A percentile compares a stretch with the other conserved stretches of the same genome.
Conservation (phyloP, 306 rosid species). For the Prunus armeniaca region DNA sequence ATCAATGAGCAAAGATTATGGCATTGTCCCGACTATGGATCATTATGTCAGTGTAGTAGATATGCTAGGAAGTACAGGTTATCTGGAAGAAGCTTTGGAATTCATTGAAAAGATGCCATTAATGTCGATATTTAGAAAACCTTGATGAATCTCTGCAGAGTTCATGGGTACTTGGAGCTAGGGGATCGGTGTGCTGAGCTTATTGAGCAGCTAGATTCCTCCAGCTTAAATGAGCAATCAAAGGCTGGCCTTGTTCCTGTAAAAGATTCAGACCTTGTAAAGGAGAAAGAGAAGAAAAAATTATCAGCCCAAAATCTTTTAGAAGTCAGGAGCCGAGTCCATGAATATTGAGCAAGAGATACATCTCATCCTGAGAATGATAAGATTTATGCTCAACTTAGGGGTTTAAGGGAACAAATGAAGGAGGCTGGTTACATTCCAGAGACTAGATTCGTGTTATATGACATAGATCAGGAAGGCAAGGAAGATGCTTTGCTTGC, state of each 20-base stretch:
- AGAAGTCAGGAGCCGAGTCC: slow-evolving; percentile 27
- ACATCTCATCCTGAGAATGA: no score
- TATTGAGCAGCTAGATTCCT: slow-evolving; percentile 58
- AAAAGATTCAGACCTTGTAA: slow-evolving; percentile 47
- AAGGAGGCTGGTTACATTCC: no score
- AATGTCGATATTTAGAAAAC: slow-evolving; percentile 61
- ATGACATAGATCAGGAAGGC: no score
- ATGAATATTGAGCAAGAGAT: no score
- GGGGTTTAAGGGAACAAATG: no score
- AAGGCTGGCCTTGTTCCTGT: slow-evolving; percentile 67
- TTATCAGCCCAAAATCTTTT: slow-evolving; percentile 50
- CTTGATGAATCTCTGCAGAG: slow-evolving; percentile 73
- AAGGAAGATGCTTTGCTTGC: no score
- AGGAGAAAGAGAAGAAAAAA: slow-evolving; percentile 60
- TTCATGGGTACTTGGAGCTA: slow-evolving; percentile 64
- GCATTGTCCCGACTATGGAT: slow-evolving; percentile 56
- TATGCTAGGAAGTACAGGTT: slow-evolving; percentile 72
- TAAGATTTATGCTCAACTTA: no score
- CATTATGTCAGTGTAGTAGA: slow-evolving; percentile 63
- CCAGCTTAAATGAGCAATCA: slow-evolving; percentile 56
- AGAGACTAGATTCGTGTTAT: no score
- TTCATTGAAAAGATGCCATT: slow-evolving; percentile 66
- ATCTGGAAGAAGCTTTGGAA: slow-evolving; percentile 71
- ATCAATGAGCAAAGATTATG: slow-evolving; percentile 66
- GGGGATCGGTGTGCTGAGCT: slow-evolving; percentile 74